Conservation (phyloP, 108 stramenopile species). For the Pinguiococcus pyrenoidosus region DNA sequence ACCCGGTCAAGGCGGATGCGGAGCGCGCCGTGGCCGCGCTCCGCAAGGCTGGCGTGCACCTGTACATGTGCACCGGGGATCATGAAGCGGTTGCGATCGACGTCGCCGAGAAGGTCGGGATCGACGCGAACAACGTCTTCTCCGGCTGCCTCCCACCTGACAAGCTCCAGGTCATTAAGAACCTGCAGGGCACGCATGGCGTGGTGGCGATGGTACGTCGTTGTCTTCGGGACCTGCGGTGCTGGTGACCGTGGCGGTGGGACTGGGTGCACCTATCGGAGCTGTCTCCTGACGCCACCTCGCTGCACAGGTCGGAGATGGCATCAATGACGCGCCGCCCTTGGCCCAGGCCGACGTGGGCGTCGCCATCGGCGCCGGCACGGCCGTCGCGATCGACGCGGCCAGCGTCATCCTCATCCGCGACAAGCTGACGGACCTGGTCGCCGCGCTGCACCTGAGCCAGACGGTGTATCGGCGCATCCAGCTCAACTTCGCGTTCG, state of each 20-base stretch:
- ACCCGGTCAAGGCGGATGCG: conserved; percentile 58
- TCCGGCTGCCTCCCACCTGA: conserved; percentile 69
- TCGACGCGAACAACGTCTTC: conserved; percentile 51
- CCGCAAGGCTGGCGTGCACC: conserved; percentile 51
- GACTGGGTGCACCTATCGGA: neutral
- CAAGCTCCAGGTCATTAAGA: conserved; percentile 36
- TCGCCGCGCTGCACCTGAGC: conserved; percentile 70
- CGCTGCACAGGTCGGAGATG: conserved; percentile 74
- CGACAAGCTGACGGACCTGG: conserved; percentile 64
- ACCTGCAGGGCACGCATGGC: neutral
- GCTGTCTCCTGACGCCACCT: neutral
- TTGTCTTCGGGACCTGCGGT: neutral
- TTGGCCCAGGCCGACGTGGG: conserved; percentile 85
- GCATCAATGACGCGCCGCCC: conserved; percentile 93
- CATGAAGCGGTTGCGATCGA: conserved; percentile 66
- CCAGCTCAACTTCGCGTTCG: conserved; percentile 71
- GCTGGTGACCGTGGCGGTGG: neutral
- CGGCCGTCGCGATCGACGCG: conserved; percentile 83
- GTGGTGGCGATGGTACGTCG: neutral
- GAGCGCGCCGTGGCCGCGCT: conserved; percentile 45
- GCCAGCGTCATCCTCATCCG: conserved; percentile 83
- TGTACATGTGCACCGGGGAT: conserved; percentile 95
- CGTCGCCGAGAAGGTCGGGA: conserved; percentile 58
- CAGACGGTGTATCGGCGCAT: conserved; percentile 71
- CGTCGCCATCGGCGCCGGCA: conserved; percentile 85